phyloP scores from a whole-genome alignment of 192 early-diverging fungal genomes.

The Linnemannia hyalina region DNA sequence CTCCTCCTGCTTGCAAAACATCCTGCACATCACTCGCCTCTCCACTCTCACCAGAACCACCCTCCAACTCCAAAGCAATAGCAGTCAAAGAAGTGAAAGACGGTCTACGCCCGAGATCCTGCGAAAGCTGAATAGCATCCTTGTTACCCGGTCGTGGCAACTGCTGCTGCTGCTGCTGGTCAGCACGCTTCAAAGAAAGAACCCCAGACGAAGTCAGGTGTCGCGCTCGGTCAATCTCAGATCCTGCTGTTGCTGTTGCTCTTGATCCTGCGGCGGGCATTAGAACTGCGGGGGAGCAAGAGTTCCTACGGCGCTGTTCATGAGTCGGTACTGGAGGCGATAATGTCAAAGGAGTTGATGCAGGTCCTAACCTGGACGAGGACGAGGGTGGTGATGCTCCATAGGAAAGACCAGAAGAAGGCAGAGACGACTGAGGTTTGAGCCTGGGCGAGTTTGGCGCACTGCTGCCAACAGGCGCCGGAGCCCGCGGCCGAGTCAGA shows the following conservation, averaged over 20 bases:
- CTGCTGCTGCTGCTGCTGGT: not conserved
- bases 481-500: not conserved
- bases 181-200: not conserved
- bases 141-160: slow-evolving; percentile 13
- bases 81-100: slow-evolving; percentile 45
- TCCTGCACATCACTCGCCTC: not conserved
- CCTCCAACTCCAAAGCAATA: slow-evolving; percentile 34
- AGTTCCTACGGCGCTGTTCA: slow-evolving; percentile 8
- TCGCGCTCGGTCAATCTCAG: not conserved
- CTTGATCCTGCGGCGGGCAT: not conserved
- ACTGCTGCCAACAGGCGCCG: not conserved
- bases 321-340: not conserved
- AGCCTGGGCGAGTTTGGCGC: not conserved
- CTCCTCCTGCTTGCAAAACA: not conserved
- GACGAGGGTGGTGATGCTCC: not conserved
- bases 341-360: not conserved
- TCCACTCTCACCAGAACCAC: slow-evolving; percentile 7
- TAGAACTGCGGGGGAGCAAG: not conserved
- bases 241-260: not conserved
- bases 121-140: slow-evolving; percentile 22
- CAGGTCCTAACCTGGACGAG: not conserved
- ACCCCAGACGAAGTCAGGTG: not conserved
- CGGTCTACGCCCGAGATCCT: slow-evolving; percentile 10
- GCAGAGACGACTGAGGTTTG: not conserved
- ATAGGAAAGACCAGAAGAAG: not conserved